phyloP scores from a whole-genome alignment of 106 monocot species.

The Allium cepa region DNA sequence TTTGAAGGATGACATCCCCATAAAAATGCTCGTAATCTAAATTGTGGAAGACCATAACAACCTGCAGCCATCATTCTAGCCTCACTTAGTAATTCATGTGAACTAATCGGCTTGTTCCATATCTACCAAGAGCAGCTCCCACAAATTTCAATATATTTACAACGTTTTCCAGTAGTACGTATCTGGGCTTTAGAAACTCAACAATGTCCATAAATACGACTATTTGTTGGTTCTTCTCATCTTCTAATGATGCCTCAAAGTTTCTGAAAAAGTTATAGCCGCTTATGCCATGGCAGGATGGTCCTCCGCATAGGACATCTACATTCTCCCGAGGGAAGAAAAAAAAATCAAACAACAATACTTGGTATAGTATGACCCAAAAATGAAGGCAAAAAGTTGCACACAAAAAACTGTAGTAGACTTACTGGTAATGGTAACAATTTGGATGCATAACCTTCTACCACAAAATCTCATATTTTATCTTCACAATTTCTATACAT shows the following conservation, averaged over 20 bases:
- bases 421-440: slow-evolving; percentile 83
- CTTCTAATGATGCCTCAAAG: slow-evolving; percentile 63
- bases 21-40: slow-evolving; percentile 73
- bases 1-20: slow-evolving; percentile 69
- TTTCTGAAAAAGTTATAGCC: slow-evolving; percentile 83
- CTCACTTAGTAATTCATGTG: slow-evolving; percentile 75
- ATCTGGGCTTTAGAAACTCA: slow-evolving; percentile 77
- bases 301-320: slow-evolving; percentile 83
- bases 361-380: background rate
- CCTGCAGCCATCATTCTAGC: slow-evolving; percentile 90
- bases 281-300: slow-evolving; percentile 95
- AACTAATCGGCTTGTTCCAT: slow-evolving; percentile 78
- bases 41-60: slow-evolving; percentile 94
- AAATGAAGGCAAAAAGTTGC: background rate
- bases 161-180: slow-evolving; percentile 92
- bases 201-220: slow-evolving; percentile 88
- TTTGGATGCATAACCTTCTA: slow-evolving; percentile 45
- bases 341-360: too few species aligned
- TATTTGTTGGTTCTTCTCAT: slow-evolving; percentile 78
- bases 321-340: slow-evolving; percentile 48
- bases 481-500: slow-evolving; percentile 23
- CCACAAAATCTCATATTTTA: slow-evolving; percentile 63
- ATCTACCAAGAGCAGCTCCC: slow-evolving; percentile 61
- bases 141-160: slow-evolving; percentile 83
- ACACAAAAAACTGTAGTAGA: slow-evolving; percentile 3